Evolutionary conservation across 2,329 filamentous ascomycete genomes (phyloP), one percentile per base, ranked within the genome.

Genomic region (Arthrinium puccinioides): DNA sequence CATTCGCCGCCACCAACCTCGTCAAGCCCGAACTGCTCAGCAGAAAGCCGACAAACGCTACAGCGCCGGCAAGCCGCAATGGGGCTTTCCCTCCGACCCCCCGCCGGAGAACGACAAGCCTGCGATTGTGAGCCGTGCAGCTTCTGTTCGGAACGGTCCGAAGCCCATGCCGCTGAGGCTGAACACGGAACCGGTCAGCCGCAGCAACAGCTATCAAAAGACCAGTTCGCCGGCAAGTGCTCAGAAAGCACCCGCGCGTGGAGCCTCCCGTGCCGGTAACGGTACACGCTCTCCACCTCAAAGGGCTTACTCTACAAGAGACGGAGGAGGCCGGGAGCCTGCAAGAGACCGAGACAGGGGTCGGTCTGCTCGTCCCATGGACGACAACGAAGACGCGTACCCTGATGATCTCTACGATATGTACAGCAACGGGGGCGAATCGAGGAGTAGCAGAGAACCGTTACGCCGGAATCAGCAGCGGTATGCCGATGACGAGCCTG

Each of bases 71-170:
- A 55, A 23, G 32, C 25, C 80, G 87, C 51, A 86, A 85, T 51
- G 76, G 90, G 44, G 30, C 19, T 14, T 96, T 97, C 92, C 92
- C 14, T 92, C 92, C n/a, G 97, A 92, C n/a, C 92, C 92, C 27
- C 92, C 92, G 6, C 92, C 92, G 6, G 92, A 98, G 67, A 76
- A 77, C 44, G 88, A 96, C 48, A 83, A 82, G 52, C 61, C 62
- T 4, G 44, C 58, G 6, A 48, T 51, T 29, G 66, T 74, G 50
- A 72, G 63, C 45, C 69, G 78, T 16, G 75, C 66, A 36, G 68
- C 69, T 20, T 82, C 77, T n/a, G 73, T 81, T 33, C 74, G 76
- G 41, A 79, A 69, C 49, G 76, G 76, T 3, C 65, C 69, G 32
- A 81, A 74, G 46, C 76, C 76, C 25, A 69, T 72, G 62, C 74